These are phyloP conservation scores for Camellia granthamiana DNA, from an alignment of 148 eudicot genomes.

Conservation along the genomic window DNA sequence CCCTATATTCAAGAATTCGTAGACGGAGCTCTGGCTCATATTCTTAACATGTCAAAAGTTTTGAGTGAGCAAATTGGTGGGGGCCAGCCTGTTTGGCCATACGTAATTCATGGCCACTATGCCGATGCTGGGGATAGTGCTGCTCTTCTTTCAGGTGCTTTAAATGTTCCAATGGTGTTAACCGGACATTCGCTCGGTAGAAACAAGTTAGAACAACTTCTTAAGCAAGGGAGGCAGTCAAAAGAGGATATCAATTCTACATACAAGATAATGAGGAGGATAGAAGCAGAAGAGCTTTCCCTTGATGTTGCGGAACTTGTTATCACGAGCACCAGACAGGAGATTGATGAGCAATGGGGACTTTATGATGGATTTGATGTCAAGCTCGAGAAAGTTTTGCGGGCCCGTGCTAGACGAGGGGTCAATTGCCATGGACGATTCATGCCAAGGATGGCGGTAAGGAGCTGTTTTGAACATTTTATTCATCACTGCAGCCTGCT, in stretches of 20 bases:
- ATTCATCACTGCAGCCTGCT: background rate
- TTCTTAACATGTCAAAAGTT: slow-evolving; percentile 70
- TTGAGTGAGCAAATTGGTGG: slow-evolving; percentile 68
- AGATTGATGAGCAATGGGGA: slow-evolving; percentile 82
- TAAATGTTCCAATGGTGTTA: slow-evolving; percentile 77
- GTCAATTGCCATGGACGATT: slow-evolving; percentile 72
- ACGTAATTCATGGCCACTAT: slow-evolving; percentile 77
- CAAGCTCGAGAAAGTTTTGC: slow-evolving; percentile 65
- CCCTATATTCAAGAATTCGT: slow-evolving; percentile 74
- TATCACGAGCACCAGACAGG: slow-evolving; percentile 76
- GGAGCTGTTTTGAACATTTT: slow-evolving; percentile 5
- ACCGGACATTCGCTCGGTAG: slow-evolving; percentile 84
- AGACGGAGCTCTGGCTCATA: slow-evolving; percentile 71
- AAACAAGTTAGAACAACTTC: slow-evolving; percentile 71
- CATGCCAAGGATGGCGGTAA: slow-evolving; percentile 85
- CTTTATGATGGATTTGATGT: slow-evolving; percentile 82
- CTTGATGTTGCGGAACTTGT: slow-evolving; percentile 81
- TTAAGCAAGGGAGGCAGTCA: slow-evolving; percentile 78
- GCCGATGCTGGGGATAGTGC: slow-evolving; percentile 89
- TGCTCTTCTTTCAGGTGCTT: slow-evolving; percentile 77
- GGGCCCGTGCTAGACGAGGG: slow-evolving; percentile 69
- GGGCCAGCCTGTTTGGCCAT: slow-evolving; percentile 73
- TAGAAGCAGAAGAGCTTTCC: slow-evolving; percentile 76
- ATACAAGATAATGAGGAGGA: slow-evolving; percentile 76
- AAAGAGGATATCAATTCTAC: slow-evolving; percentile 75